A percentile compares a stretch with the other conserved stretches of the same genome.
Conservation (phyloP, 352 stramenopile genomes). For the Blastocystis sp. region DNA sequence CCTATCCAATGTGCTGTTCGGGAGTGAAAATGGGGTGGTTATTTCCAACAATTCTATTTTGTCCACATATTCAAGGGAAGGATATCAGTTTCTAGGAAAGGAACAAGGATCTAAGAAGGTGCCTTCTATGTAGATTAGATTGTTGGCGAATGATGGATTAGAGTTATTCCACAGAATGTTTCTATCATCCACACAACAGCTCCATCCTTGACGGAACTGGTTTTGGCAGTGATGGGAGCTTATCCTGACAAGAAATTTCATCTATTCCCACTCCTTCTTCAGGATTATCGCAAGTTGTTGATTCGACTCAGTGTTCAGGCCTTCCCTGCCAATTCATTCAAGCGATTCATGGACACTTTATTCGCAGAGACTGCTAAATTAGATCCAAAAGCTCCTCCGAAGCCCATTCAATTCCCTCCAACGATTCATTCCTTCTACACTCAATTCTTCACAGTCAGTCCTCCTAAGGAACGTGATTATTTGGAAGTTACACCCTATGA, state of each 20-base stretch:
- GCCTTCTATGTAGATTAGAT: neutral
- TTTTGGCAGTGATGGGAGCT: slow-evolving; percentile 34
- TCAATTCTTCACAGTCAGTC: slow-evolving; percentile 14
- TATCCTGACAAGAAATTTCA: slow-evolving; percentile 21
- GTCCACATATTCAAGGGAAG: slow-evolving; percentile 37
- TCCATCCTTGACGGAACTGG: slow-evolving; percentile 27
- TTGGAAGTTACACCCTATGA: slow-evolving; percentile 43
- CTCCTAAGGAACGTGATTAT: neutral
- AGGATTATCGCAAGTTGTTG: neutral
- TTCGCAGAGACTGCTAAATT: neutral
- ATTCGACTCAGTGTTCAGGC: neutral
- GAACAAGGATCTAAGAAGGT: neutral
- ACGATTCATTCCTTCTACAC: neutral
- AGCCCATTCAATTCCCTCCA: neutral
- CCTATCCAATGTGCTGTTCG: slow-evolving; percentile 24
- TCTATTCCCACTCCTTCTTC: slow-evolving; percentile 34
- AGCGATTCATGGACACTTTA: neutral
- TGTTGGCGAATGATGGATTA: neutral
- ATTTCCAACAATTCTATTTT: neutral
- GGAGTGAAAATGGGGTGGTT: neutral
- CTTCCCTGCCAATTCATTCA: slow-evolving; percentile 36
- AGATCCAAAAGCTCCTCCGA: neutral
- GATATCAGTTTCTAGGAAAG: slow-evolving; percentile 46
- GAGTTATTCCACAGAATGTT: neutral
- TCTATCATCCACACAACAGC: neutral